Base-by-base conservation (phyloP, 805 yeast genomes). In the Myxozyma kluyveri region DNA sequence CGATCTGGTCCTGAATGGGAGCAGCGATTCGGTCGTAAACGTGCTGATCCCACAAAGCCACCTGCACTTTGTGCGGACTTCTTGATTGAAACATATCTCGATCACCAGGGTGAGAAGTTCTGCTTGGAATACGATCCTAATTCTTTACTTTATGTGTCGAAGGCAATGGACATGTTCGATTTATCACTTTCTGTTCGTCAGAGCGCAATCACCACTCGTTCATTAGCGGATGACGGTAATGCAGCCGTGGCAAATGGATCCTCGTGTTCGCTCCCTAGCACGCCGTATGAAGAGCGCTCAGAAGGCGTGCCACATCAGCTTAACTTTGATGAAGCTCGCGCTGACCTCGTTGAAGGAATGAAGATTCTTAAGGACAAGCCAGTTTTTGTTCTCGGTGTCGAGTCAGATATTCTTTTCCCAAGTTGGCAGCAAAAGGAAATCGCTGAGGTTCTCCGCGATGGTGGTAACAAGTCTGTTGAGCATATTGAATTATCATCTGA, bases 1-100 rank as follows among this genome's bases (percentile, higher is more conserved):
- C 75, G 97, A 61, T 87, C 96, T 0, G 97, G 97, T 2, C 97
- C 97, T 1, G 97, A 90, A 69, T 90, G 97, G 97, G 97, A 90
- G 67, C 80, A 82, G 56, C 73, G 97, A 54, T 90, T 90, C 67
- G 96, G 96, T 3, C 80, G 95, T 50, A 88, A 85, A 61, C 75
- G 97, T 54, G 84, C 95, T 0, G 89, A 88, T 65, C 91, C 88
- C 18, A 72, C 81, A 1, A 75, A 74, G 55, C 79, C 84, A 12
- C 96, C 96, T 2, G 96, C 96, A 0, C 72, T 90, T 29, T 90
- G 97, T 67, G 96, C 97, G 0, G 97, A 90, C 65, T 90, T 88
- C 66, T 70, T 89, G 54, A 90, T 90, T 44, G 97, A 90, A 67
- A 90, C 96, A 0, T 90, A 90, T 62, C 73, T 90, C 62, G 97